Conservation (phyloP, 2,329 filamentous ascomycete genomes). For the Pseudopyricularia javanii region DNA sequence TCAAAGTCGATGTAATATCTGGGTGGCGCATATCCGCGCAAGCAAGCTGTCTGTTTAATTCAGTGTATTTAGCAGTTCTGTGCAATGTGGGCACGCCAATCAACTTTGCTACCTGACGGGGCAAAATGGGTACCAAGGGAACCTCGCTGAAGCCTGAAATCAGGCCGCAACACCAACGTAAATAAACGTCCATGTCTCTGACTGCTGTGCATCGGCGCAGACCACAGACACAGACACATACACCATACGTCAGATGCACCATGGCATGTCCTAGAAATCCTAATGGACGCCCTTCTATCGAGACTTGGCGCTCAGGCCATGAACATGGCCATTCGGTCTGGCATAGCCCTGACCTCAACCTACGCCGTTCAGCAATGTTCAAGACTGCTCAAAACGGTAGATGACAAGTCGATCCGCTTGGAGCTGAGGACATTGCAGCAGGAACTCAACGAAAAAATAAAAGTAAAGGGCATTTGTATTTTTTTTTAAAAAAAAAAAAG, state of each 20-base stretch:
- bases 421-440: slow-evolving; percentile 63
- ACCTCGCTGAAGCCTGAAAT: too few relatives aligned
- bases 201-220: background rate
- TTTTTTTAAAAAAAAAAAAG: background rate
- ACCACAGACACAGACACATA: background rate
- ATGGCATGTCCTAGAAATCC: background rate
- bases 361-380: slow-evolving; percentile 79
- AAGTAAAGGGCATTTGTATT: too few relatives aligned
- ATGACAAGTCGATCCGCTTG: slow-evolving; percentile 52
- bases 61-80: too few relatives aligned
- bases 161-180: too few relatives aligned
- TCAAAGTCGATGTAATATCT: too few relatives aligned
- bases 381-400: slow-evolving; percentile 64
- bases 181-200: too few relatives aligned
- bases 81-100: too few relatives aligned
- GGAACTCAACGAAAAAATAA: slow-evolving; percentile 74
- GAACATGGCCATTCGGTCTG: slow-evolving; percentile 84
- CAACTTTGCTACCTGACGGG: too few relatives aligned
- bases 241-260: background rate
- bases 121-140: too few relatives aligned
- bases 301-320: slow-evolving; percentile 57
- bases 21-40: too few relatives aligned
- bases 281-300: slow-evolving; percentile 58
- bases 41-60: too few relatives aligned
- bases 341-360: slow-evolving; percentile 71